Percentiles rank a stretch among this genome's conserved stretches.
Conservation (phyloP, 2,329 filamentous ascomycete species). For the Ustulina deusta region DNA sequence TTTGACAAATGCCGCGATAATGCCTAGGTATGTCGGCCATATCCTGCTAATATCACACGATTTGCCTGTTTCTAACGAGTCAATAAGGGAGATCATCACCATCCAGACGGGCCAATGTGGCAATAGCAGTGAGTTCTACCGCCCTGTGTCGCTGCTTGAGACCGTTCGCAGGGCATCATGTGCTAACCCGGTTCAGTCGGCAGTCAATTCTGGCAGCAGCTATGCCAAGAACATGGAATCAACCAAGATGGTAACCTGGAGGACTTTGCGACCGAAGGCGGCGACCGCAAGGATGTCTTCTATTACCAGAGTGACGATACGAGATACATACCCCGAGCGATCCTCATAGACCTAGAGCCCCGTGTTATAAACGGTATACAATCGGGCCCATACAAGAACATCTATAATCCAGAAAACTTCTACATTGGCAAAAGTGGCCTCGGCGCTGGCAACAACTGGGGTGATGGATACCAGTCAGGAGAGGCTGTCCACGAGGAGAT, state of each 20-base stretch:
- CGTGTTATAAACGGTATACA: conserved; percentile 94
- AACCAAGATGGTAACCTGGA: conserved; percentile 97
- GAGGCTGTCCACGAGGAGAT: conserved; percentile 95
- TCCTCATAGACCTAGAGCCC: conserved; percentile 94
- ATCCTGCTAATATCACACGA: not conserved
- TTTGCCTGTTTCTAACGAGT: conserved; percentile 19
- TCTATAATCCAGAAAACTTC: conserved; percentile 99
- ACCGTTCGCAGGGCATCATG: conserved; percentile 26
- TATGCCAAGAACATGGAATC: conserved; percentile 98
- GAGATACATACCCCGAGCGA: conserved; percentile 95
- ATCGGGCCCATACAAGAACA: conserved; percentile 94
- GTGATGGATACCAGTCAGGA: conserved; percentile 92
- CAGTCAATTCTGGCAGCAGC: conserved; percentile 98
- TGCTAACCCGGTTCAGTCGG: conserved; percentile 73
- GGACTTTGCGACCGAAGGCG: conserved; percentile 96
- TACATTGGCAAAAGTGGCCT: conserved; percentile 94
- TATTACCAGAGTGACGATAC: conserved; percentile 99
- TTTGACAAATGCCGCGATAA: conserved; percentile 36
- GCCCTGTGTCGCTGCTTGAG: conserved; percentile 36
- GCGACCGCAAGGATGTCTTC: conserved; percentile 98
- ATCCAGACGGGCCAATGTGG: conserved; percentile 99
- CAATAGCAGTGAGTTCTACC: conserved; percentile 86
- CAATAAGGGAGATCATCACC: conserved; percentile 93
- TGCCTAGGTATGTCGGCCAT: conserved; percentile 37
- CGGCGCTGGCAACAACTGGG: conserved; percentile 98